Conservation (phyloP, 2,329 filamentous ascomycete genomes). For the Xylariaceae sp. region DNA sequence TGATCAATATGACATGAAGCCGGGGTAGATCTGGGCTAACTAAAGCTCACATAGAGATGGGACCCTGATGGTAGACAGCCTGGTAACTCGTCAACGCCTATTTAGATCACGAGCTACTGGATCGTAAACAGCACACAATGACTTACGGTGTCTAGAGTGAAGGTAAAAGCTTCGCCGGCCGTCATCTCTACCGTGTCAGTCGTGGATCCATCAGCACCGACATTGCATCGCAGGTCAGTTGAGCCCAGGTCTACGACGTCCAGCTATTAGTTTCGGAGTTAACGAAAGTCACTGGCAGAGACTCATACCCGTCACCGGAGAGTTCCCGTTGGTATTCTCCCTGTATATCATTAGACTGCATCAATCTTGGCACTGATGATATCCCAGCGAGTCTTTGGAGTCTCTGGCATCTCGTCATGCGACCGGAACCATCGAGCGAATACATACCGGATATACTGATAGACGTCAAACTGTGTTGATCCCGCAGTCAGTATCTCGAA, state of each 20-base stretch:
- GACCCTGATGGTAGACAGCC: conserved; percentile 40
- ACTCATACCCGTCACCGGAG: conserved; percentile 37
- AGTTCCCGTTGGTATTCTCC: conserved; percentile 45
- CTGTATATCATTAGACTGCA: too few relatives aligned
- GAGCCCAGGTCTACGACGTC: conserved; percentile 31
- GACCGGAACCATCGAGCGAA: too few relatives aligned
- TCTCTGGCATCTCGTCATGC: too few relatives aligned
- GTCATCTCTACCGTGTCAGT: conserved; percentile 32
- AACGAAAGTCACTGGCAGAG: conserved; percentile 1
- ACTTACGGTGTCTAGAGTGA: conserved; percentile 30
- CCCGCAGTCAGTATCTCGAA: conserved; percentile 35
- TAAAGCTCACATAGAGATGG: conserved; percentile 30
- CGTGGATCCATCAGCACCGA: conserved; percentile 25
- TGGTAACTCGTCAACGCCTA: too few relatives aligned
- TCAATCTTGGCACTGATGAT: too few relatives aligned
- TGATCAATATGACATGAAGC: conserved; percentile 4
- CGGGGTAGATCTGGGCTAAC: too few relatives aligned
- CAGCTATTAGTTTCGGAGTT: too few relatives aligned
- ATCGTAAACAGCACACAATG: neutral
- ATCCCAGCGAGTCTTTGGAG: too few relatives aligned
- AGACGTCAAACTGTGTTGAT: conserved; percentile 28
- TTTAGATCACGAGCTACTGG: too few relatives aligned
- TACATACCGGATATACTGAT: too few relatives aligned
- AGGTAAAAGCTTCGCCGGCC: conserved; percentile 36
- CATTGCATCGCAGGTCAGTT: conserved; percentile 39